Evolutionary conservation across 345 rosid species (phyloP), one percentile per base, ranked within the genome.

Genomic region (Nasturtium officinale): DNA sequence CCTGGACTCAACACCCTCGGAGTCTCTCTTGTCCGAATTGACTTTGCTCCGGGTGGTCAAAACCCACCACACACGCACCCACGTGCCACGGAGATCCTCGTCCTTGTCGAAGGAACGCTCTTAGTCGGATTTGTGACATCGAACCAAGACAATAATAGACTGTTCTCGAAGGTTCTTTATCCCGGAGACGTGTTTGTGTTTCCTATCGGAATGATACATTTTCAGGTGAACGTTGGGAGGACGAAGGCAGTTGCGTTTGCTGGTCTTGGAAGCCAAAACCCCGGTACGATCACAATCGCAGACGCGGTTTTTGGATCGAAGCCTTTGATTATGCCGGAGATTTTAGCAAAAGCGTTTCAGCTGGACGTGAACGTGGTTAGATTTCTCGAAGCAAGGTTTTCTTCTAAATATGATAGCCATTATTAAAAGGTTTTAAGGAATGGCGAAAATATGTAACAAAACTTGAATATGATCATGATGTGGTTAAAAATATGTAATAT

Each of bases 151-250:
- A 73, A 78, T 46, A 73, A 78, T 21, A 67, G 75, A 25, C 66
- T 83, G 60, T 67, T 83, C 72, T 61, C 83, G 2, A 84, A 81
- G 71, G 79, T 81, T 47, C 75, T 83, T 33, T 72, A 83, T 11
- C 86, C 86, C 0, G 86, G 86, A 58, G 87, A 84, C 12, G 83
- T 81, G 2, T 81, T 84, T 48, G 87, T 84, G 59, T 84, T 84
- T 53, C 87, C 87, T 2, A 50, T 77, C 0, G 81, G 80, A 52
- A 65, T 75, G 69, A 80, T 83, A 13, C 86, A 83, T 74, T 83
- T 83, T 73, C 84, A 83, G 16, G 72, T 80, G 42, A 83, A 83
- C 60, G 30, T 80, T 40, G 86, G 84, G 38, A 75, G 63, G 26
- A 68, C 66, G 5, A 54, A 53, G 33, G 86, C 84, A 2, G 81